Conservation (phyloP, 2,329 filamentous ascomycete genomes). For the Diaporthe sp. region DNA sequence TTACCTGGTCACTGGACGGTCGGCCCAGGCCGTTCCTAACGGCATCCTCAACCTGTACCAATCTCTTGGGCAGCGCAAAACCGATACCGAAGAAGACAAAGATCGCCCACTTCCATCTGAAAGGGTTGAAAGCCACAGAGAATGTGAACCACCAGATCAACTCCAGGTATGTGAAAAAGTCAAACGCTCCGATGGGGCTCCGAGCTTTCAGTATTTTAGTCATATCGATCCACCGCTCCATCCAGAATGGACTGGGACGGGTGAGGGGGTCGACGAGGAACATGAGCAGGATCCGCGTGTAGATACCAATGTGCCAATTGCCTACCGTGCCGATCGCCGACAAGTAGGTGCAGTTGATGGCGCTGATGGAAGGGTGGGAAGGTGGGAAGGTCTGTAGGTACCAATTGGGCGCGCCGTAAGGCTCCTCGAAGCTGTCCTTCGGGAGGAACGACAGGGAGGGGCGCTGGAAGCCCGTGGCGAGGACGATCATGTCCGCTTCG, state of each 20-base stretch:
- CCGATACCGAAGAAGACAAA: slow-evolving; percentile 88
- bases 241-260: slow-evolving; percentile 79
- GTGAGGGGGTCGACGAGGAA: slow-evolving; percentile 85
- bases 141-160: slow-evolving; percentile 89
- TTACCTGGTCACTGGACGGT: slow-evolving; percentile 31
- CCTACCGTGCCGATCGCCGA: slow-evolving; percentile 86
- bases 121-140: slow-evolving; percentile 83
- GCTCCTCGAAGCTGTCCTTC: slow-evolving; percentile 77
- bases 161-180: slow-evolving; percentile 92
- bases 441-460: slow-evolving; percentile 83
- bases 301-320: slow-evolving; percentile 92
- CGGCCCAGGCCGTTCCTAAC: slow-evolving; percentile 67
- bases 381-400: slow-evolving; percentile 91
- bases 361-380: slow-evolving; percentile 78
- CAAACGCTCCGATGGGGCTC: slow-evolving; percentile 82
- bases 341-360: slow-evolving; percentile 87
- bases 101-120: slow-evolving; percentile 89
- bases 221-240: slow-evolving; percentile 90
- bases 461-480: slow-evolving; percentile 86
- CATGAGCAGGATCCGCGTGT: slow-evolving; percentile 88
- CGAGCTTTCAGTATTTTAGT: slow-evolving; percentile 78
- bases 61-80: slow-evolving; percentile 72
- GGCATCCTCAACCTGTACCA: slow-evolving; percentile 77
- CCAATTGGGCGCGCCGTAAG: slow-evolving; percentile 87
- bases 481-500: slow-evolving; percentile 81